Percentiles rank a stretch among this genome's conserved stretches.
These are phyloP conservation scores for Xylaria sp. DNA, from an alignment of 2,329 filamentous ascomycete genomes.

Conservation along the genomic window DNA sequence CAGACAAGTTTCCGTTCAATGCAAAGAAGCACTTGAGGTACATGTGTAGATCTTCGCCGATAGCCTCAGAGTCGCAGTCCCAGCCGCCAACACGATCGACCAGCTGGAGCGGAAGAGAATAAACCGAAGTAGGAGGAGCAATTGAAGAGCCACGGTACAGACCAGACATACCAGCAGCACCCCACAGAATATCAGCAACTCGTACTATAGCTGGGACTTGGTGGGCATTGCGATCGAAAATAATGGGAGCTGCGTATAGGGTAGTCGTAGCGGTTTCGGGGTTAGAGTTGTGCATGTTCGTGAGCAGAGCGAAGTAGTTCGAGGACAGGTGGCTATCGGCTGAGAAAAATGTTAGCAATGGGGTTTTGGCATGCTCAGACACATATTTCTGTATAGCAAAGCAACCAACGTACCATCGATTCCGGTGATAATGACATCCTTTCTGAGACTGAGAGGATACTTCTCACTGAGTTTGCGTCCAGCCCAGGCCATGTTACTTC, in stretches of 20 bases:
- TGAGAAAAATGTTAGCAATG: slow-evolving; percentile 32
- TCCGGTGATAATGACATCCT: slow-evolving; percentile 62
- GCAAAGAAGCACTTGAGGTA: slow-evolving; percentile 74
- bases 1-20: slow-evolving; percentile 62
- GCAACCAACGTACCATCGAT: slow-evolving; percentile 61
- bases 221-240: slow-evolving; percentile 70
- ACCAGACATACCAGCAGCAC: slow-evolving; percentile 63
- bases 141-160: slow-evolving; percentile 59
- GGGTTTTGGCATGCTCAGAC: not conserved
- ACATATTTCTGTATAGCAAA: not conserved
- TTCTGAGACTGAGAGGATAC: slow-evolving; percentile 48
- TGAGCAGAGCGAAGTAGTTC: slow-evolving; percentile 62
- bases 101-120: slow-evolving; percentile 62
- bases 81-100: slow-evolving; percentile 66
- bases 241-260: slow-evolving; percentile 63
- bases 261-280: slow-evolving; percentile 57
- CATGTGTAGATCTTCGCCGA: slow-evolving; percentile 74
- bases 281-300: slow-evolving; percentile 55
- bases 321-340: slow-evolving; percentile 66
- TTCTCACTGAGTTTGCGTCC: slow-evolving; percentile 60
- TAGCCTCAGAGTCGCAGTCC: slow-evolving; percentile 65
- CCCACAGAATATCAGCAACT: slow-evolving; percentile 68
- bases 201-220: slow-evolving; percentile 62
- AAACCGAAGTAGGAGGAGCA: slow-evolving; percentile 67
- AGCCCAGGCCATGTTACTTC: slow-evolving; percentile 69